Evolutionary conservation across 345 rosid species (phyloP), one percentile per base, ranked within the genome.

Genomic region (Eucalyptus melliodora): DNA sequence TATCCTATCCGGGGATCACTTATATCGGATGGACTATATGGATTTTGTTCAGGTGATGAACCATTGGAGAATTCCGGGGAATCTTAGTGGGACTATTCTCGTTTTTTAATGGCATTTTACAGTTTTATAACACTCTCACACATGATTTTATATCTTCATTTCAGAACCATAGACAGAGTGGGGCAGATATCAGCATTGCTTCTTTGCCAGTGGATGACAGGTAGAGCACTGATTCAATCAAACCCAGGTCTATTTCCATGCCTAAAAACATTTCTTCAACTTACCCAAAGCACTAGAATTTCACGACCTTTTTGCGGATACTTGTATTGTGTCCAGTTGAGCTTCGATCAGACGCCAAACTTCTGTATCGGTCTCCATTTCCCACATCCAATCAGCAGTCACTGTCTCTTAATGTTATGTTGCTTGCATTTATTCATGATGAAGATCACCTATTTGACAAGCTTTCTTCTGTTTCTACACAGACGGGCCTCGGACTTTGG

Each of bases 401-500:
- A 3, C 44, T 34, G 83, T 37, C 83, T 37, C 24, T 37, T 37
- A 10, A 40, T 77, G 47, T 40, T 6, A 21, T 40, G 42, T 77
- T 21, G 26, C 47, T 37, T 23, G 30, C 47, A 40, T 77, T 77
- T 23, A 37, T 77, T 77, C 83, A 77, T 77, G 47, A 77, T 77
- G 83, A 26, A 53, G 67, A 87, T 51, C 6, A 51, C 17, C 49
- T 40, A 16, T 23, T 31, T 87, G 92, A 85, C 89, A 87, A 45
- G 31, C 19, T 47, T 34, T 87, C 50, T 34, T 90, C 77, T 89
- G 90, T 91, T 91, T 90, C 86, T 90, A 88, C 93, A 91, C 94
- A 97, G 99, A 88, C 99, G 99, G 90, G 99, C 99, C 92, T 96
- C 99, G 88, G 98, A 96, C 90, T 97, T 97, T 87, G 99, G 99